Conservation (phyloP, 805 yeast species). For the Suhomyces sp. region DNA sequence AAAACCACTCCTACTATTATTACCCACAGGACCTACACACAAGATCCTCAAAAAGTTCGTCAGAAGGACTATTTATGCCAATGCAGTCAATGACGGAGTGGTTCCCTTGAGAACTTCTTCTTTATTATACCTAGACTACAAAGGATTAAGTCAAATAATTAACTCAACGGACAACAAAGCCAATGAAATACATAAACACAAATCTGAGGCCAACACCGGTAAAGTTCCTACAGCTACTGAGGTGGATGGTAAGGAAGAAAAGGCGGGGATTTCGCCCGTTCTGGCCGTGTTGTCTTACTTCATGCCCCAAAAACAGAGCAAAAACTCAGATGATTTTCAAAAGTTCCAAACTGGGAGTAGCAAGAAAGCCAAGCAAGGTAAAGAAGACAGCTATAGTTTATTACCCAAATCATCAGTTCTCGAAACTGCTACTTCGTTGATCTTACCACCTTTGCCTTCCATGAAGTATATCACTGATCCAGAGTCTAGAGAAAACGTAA, state of each 20-base stretch:
- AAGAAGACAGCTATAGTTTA: conserved; percentile 13
- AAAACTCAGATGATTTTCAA: conserved; percentile 10
- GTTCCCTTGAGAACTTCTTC: conserved; percentile 93
- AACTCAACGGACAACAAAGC: conserved; percentile 8
- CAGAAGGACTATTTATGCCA: conserved; percentile 82
- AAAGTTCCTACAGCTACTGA: conserved; percentile 3
- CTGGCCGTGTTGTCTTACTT: conserved; percentile 40
- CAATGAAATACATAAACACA: not conserved
- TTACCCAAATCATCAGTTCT: conserved; percentile 74
- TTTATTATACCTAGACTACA: conserved; percentile 80
- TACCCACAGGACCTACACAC: conserved; percentile 76
- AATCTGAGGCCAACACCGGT: not conserved
- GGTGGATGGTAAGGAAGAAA: conserved; percentile 13
- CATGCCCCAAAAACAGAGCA: conserved; percentile 39
- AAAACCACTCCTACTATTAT: conserved; percentile 67
- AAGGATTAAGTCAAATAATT: conserved; percentile 42
- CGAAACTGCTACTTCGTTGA: conserved; percentile 71
- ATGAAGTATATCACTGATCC: conserved; percentile 68
- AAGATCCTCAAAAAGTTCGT: conserved; percentile 58
- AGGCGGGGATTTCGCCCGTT: conserved; percentile 22
- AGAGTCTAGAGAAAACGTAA: conserved; percentile 54
- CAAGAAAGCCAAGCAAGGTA: conserved; percentile 7
- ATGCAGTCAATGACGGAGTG: conserved; percentile 88
- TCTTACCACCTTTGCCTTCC: conserved; percentile 80
- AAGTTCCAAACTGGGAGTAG: conserved; percentile 15